Evolutionary conservation across 805 yeast genomes (phyloP), one percentile per base, ranked within the genome.

Genomic region (Kazachstania kunashirensis): DNA sequence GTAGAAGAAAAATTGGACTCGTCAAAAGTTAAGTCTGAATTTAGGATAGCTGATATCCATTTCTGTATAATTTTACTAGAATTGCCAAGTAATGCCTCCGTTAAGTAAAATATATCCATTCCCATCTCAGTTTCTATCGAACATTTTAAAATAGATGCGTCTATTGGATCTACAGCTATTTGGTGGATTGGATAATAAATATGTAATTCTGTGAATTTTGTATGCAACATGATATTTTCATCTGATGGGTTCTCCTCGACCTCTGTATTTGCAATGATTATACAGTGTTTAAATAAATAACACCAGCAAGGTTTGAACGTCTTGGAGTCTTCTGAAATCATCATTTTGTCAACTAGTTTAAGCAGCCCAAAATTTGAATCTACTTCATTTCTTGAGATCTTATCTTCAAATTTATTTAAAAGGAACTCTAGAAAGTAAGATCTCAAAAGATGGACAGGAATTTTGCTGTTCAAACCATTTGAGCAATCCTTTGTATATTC

Each of bases 1-100:
- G 63, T 56, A 2, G 63, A 58, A 3, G 65, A 56, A 18, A 64
- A 41, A 31, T 47, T 51, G 6, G 35, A 26, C 4, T 55, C 50
- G 36, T 54, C 44, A 36, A 63, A 61, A 6, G 41, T 38, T 12
- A 62, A 43, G 4, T 57, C 60, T 31, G 42, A 40, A 37, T 64
- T 61, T 28, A 66, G 52, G 8, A 66, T 34, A 0, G 59, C 68
- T 2, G 68, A 54, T 11, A 63, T 57, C 70, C 70, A 66, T 46
- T 65, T 65, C 44, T 64, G 61, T 24, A 63, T 44, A 6, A 59
- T 48, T 30, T 52, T 49, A 29, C 53, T 49, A 0, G 59, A 44
- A n/a, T 52, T 38, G 12, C 50, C 49, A 31, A 62, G 41, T 8
- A 53, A 27, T 15, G 52, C 39, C 39, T 61, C 50, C 10, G 48